These are phyloP conservation scores for Angomonas deanei DNA, from an alignment of 208 protist genomes.

Conservation along the genomic window DNA sequence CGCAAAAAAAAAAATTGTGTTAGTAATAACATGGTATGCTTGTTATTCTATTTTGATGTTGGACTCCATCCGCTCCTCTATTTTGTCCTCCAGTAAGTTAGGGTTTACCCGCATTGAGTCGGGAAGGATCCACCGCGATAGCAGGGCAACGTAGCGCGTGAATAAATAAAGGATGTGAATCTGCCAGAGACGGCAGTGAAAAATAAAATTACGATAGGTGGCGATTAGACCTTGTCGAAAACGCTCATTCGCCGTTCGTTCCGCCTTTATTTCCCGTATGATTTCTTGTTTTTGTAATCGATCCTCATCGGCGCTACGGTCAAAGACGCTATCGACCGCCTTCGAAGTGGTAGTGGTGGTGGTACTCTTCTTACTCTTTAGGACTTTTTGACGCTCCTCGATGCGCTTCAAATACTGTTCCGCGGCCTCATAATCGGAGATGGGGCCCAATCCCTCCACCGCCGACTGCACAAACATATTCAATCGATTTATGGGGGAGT, in stretches of 20 bases:
- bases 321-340: constrained; percentile 43
- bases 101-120: not conserved
- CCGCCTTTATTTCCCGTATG: constrained; percentile 18
- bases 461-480: constrained; percentile 72
- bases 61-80: not conserved
- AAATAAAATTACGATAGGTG: not conserved
- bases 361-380: not conserved
- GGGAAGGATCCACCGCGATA: not conserved
- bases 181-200: not conserved
- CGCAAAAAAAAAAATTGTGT: constrained; percentile 16
- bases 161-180: not conserved
- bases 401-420: constrained; percentile 42
- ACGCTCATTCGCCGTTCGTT: constrained; percentile 3
- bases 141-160: not conserved
- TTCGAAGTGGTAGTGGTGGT: not conserved
- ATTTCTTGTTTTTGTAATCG: constrained; percentile 31
- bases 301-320: constrained; percentile 19
- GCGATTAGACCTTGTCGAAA: not conserved
- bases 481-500: constrained; percentile 68
- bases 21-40: too few species aligned
- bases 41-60: not conserved
- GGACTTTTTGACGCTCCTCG: too few species aligned
- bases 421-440: constrained; percentile 49
- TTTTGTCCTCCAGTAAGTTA: not conserved
- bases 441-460: constrained; percentile 43